Conservation (phyloP, 345 rosid genomes). For the Erodium maritimum region DNA sequence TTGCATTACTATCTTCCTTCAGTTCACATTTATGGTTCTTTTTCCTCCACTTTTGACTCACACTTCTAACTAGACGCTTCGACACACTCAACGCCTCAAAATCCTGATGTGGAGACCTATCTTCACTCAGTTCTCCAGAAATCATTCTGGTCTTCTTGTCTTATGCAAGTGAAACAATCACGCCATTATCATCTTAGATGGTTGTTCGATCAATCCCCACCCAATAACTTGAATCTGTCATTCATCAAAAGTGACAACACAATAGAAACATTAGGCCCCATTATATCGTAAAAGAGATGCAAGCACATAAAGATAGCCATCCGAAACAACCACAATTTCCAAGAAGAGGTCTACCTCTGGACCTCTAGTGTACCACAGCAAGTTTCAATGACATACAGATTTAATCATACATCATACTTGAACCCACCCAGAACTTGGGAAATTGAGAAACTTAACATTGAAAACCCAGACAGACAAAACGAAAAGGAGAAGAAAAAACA, state of each 20-base stretch:
- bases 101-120: conserved; percentile 46
- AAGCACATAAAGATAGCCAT: neutral
- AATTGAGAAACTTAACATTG: neutral
- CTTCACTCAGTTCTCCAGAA: conserved; percentile 16
- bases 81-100: conserved; percentile 64
- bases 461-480: neutral
- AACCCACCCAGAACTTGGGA: neutral
- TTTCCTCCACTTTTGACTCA: conserved; percentile 65
- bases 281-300: too few relatives aligned
- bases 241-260: neutral
- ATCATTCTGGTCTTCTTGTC: neutral
- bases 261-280: neutral
- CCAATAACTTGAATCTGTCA: neutral
- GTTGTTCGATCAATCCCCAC: neutral
- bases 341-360: neutral
- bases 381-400: neutral
- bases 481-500: neutral
- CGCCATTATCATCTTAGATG: neutral
- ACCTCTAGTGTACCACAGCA: neutral
- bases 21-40: conserved; percentile 37
- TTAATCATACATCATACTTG: neutral
- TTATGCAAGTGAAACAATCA: neutral
- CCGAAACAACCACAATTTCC: neutral
- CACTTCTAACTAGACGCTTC: conserved; percentile 60
- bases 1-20: conserved; percentile 32